phyloP scores from a whole-genome alignment of 2,329 filamentous ascomycete genomes.

The Talaromyces sp. region DNA sequence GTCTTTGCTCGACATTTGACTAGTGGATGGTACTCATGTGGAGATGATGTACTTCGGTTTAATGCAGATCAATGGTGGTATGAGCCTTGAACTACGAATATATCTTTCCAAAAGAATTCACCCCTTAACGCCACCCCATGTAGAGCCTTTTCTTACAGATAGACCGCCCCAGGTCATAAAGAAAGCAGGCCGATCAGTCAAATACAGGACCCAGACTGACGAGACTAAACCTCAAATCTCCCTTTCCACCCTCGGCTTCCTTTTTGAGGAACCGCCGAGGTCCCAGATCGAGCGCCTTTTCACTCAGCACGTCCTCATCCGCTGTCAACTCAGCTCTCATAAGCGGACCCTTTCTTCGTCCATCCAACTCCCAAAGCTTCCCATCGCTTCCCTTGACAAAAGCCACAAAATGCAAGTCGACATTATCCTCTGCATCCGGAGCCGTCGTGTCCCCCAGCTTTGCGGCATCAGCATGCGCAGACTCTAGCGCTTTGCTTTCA shows the following conservation, averaged over 20 bases:
- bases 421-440: slow-evolving; percentile 68
- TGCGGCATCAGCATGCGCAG: slow-evolving; percentile 73
- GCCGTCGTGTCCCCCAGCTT: slow-evolving; percentile 70
- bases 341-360: slow-evolving; percentile 64
- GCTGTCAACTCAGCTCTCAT: slow-evolving; percentile 56
- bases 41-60: slow-evolving; percentile 57
- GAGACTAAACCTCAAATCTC: slow-evolving; percentile 56
- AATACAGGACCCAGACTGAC: slow-evolving; percentile 54
- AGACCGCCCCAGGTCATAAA: not conserved
- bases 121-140: slow-evolving; percentile 1
- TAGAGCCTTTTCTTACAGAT: not conserved
- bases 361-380: slow-evolving; percentile 76
- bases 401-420: slow-evolving; percentile 95
- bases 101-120: slow-evolving; percentile 10
- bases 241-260: slow-evolving; percentile 52
- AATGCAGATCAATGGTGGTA: slow-evolving; percentile 51
- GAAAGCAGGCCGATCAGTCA: slow-evolving; percentile 24
- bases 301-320: slow-evolving; percentile 67
- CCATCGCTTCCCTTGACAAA: slow-evolving; percentile 74
- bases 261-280: slow-evolving; percentile 55
- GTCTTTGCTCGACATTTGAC: slow-evolving; percentile 56
- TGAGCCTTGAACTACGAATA: slow-evolving; percentile 18
- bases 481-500: slow-evolving; percentile 66
- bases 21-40: slow-evolving; percentile 57
- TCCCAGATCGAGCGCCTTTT: slow-evolving; percentile 68